Percentiles rank a stretch among this genome's conserved stretches.
These are phyloP conservation scores for Taphrina confusa DNA, from an alignment of 1,139 yeast genomes.

Conservation along the genomic window DNA sequence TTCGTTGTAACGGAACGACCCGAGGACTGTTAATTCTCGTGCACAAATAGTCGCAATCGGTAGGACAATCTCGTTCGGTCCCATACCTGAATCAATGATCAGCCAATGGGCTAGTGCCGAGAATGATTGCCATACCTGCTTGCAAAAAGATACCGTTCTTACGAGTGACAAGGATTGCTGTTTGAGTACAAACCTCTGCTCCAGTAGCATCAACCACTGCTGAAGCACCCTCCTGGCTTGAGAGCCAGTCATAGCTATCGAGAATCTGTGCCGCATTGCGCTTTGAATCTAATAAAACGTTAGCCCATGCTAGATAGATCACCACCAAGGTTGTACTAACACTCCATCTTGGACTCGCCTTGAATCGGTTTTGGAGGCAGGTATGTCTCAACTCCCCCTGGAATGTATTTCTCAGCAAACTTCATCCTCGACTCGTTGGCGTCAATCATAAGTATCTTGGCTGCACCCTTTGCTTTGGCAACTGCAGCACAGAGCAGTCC, in stretches of 20 bases:
- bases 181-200: constrained; percentile 65
- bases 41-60: constrained; percentile 73
- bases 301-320: not conserved
- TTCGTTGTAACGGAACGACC: constrained; percentile 73
- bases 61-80: constrained; percentile 64
- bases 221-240: constrained; percentile 55
- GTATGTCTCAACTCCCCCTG: constrained; percentile 53
- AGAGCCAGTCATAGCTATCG: constrained; percentile 44
- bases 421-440: constrained; percentile 57
- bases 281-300: constrained; percentile 28
- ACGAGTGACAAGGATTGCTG: constrained; percentile 60
- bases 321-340: constrained; percentile 44
- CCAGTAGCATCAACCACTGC: constrained; percentile 75
- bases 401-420: constrained; percentile 46
- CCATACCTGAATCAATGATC: constrained; percentile 49
- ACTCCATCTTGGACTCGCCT: constrained; percentile 44
- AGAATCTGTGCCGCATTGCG: constrained; percentile 48
- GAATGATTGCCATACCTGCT: constrained; percentile 53
- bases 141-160: constrained; percentile 71
- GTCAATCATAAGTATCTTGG: constrained; percentile 61
- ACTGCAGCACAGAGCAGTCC: constrained; percentile 74
- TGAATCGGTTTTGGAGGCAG: constrained; percentile 51
- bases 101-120: not conserved
- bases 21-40: constrained; percentile 67
- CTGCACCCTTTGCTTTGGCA: constrained; percentile 73